Evolutionary conservation across 2,329 filamentous ascomycete species (phyloP).

Genomic region (Ophiocordyceps camponoti-saundersi): DNA sequence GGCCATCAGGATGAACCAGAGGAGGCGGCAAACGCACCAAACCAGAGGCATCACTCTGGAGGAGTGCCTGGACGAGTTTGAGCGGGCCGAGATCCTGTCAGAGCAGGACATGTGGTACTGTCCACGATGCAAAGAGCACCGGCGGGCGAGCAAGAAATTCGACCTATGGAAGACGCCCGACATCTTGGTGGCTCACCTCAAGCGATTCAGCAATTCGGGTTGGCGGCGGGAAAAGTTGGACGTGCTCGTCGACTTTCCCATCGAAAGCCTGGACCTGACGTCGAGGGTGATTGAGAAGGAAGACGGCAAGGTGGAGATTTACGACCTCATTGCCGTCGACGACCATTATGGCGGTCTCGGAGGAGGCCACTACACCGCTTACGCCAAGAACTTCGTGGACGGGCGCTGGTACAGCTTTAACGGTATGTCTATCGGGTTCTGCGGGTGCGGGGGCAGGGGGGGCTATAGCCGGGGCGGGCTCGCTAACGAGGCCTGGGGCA

Average conservation of each 20-base stretch:
- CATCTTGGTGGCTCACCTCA: conserved; percentile 86
- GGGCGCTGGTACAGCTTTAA: conserved; percentile 93
- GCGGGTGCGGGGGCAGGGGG: too few relatives aligned
- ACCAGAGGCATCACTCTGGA: conserved; percentile 61
- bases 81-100: conserved; percentile 82
- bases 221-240: conserved; percentile 83
- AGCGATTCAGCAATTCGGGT: conserved; percentile 78
- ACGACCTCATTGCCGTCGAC: conserved; percentile 90
- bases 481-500: conserved; percentile 15
- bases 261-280: conserved; percentile 71
- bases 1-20: conserved; percentile 47
- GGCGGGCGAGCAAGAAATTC: conserved; percentile 86
- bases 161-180: conserved; percentile 95
- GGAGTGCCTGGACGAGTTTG: conserved; percentile 87
- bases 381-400: conserved; percentile 82
- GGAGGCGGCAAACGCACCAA: conserved; percentile 37
- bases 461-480: background rate
- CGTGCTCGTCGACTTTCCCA: conserved; percentile 76
- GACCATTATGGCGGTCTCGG: conserved; percentile 89
- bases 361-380: conserved; percentile 92
- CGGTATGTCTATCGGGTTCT: conserved; percentile 37
- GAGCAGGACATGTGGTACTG: conserved; percentile 98
- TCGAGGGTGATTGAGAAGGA: conserved; percentile 65
- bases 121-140: conserved; percentile 84
- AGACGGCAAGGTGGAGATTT: conserved; percentile 65